Evolutionary conservation across 306 rosid species (phyloP).

Genomic region (Arachis stenosperma): DNA sequence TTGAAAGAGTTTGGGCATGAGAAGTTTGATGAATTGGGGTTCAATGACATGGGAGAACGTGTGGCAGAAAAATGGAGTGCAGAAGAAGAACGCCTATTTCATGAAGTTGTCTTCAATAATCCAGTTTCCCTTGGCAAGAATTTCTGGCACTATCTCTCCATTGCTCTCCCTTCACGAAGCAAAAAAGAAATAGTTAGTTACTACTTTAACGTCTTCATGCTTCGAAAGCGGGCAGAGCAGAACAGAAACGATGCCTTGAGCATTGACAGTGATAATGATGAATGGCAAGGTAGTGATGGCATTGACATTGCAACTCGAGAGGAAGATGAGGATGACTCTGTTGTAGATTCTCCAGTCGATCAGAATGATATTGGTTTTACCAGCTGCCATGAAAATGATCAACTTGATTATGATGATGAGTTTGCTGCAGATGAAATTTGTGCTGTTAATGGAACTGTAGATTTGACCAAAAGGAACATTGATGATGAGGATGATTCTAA

Average conservation of each 20-base stretch:
- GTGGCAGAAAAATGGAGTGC: slow-evolving; percentile 73
- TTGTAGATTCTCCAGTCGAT: slow-evolving; percentile 61
- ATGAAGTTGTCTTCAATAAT: slow-evolving; percentile 67
- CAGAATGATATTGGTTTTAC: slow-evolving; percentile 39
- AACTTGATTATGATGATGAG: slow-evolving; percentile 52
- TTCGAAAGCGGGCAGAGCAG: slow-evolving; percentile 78
- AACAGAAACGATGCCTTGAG: slow-evolving; percentile 57
- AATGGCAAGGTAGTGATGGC: slow-evolving; percentile 70
- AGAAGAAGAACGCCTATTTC: slow-evolving; percentile 70
- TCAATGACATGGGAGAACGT: slow-evolving; percentile 81
- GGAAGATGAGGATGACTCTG: slow-evolving; percentile 77
- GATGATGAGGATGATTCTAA: slow-evolving; percentile 45
- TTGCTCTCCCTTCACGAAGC: slow-evolving; percentile 63
- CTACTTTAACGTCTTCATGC: slow-evolving; percentile 91
- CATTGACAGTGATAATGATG: slow-evolving; percentile 90
- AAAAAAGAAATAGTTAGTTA: slow-evolving; percentile 85
- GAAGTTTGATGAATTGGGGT: slow-evolving; percentile 63
- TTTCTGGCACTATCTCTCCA: slow-evolving; percentile 73
- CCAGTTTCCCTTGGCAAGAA: slow-evolving; percentile 67
- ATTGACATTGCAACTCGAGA: slow-evolving; percentile 55
- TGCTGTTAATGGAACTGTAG: slow-evolving; percentile 29
- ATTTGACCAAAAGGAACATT: slow-evolving; percentile 30
- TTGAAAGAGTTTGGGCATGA: slow-evolving; percentile 56
- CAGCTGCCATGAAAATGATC: slow-evolving; percentile 41
- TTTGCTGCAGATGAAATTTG: slow-evolving; percentile 45